Evolutionary conservation across 108 stramenopile species (phyloP).

Genomic region (Nitzschia sp.): DNA sequence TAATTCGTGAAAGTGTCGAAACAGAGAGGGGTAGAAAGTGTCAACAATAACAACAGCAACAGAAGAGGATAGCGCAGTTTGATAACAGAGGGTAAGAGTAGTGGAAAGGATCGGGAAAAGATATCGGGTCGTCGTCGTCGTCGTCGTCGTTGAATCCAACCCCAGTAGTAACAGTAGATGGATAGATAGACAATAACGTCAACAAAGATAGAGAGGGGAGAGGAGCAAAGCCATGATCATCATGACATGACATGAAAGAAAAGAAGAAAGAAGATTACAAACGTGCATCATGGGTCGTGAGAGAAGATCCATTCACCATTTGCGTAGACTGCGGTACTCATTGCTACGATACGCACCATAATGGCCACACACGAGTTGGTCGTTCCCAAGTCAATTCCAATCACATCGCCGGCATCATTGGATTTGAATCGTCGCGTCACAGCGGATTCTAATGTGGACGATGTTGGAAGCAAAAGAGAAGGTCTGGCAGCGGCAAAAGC

Average conservation of each 20-base stretch:
- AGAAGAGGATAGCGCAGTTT: too few relatives aligned
- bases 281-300: neutral
- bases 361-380: constrained; percentile 99
- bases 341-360: constrained; percentile 80
- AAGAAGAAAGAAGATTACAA: neutral
- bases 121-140: too few relatives aligned
- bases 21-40: neutral
- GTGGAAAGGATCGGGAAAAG: too few relatives aligned
- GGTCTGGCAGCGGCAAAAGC: neutral
- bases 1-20: neutral
- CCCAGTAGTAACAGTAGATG: neutral
- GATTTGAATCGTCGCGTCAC: constrained; percentile 53
- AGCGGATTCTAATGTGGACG: neutral
- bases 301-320: neutral
- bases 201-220: neutral
- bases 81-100: too few relatives aligned
- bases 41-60: neutral
- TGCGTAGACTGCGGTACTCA: neutral
- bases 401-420: constrained; percentile 91
- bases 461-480: neutral
- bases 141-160: neutral
- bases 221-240: neutral
- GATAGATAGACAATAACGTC: too few relatives aligned
- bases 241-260: neutral
- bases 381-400: constrained; percentile 99